Evolutionary conservation across 1,284 basidiomycete species (phyloP).

Genomic region (Polyporus tsugae): DNA sequence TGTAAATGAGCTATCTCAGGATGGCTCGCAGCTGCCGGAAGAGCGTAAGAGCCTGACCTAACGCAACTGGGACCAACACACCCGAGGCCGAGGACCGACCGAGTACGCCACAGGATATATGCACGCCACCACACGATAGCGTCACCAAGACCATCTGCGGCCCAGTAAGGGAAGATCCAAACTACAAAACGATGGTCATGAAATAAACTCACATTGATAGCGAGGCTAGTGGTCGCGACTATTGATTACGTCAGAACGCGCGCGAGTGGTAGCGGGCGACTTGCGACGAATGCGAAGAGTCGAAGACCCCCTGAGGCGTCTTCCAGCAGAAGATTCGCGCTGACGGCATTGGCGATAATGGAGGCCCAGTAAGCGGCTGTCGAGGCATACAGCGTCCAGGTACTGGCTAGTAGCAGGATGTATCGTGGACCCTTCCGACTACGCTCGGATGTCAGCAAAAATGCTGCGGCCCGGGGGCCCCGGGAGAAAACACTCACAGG

Average conservation of each 20-base stretch:
- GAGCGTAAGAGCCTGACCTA: background rate
- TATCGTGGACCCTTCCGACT: background rate
- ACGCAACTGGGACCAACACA: background rate
- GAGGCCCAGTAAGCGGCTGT: background rate
- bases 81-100: background rate
- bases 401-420: background rate
- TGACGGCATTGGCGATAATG: background rate
- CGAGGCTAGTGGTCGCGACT: background rate
- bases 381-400: background rate
- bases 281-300: background rate
- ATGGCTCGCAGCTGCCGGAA: too few relatives aligned
- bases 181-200: background rate
- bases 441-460: background rate
- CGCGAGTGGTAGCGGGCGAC: background rate
- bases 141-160: background rate
- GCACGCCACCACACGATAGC: constrained; percentile 1
- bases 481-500: background rate
- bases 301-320: background rate
- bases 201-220: background rate
- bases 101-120: constrained; percentile 1
- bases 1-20: background rate
- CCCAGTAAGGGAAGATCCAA: too few relatives aligned
- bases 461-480: background rate
- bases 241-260: background rate
- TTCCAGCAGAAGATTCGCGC: background rate